Conservation (phyloP, 768 basidiomycete genomes). For the Agrocybe chaxingu region DNA sequence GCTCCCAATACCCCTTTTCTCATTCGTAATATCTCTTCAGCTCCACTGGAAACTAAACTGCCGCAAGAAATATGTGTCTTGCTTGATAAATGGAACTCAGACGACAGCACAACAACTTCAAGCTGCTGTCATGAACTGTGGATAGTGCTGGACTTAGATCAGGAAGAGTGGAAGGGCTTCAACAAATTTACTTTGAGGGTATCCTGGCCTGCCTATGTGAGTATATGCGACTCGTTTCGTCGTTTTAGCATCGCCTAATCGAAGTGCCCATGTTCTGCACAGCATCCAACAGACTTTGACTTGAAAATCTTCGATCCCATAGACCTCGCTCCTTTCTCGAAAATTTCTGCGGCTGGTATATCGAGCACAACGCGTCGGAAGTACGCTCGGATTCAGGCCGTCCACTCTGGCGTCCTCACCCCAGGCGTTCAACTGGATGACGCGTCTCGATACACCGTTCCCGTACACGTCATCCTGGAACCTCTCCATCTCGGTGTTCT, state of each 20-base stretch:
- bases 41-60: constrained; percentile 31
- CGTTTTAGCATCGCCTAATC: background rate
- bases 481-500: constrained; percentile 58
- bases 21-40: constrained; percentile 35
- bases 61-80: constrained; percentile 13
- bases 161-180: constrained; percentile 35
- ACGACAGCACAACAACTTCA: background rate
- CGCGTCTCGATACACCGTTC: constrained; percentile 29
- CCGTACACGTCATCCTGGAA: constrained; percentile 55
- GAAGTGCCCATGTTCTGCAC: background rate
- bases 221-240: constrained; percentile 12
- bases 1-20: constrained; percentile 24
- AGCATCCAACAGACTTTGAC: constrained; percentile 27
- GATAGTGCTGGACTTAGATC: constrained; percentile 44
- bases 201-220: constrained; percentile 56
- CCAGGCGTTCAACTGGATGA: constrained; percentile 26
- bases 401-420: constrained; percentile 49
- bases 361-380: constrained; percentile 32
- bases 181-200: constrained; percentile 47
- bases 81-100: constrained; percentile 21
- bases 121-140: constrained; percentile 43
- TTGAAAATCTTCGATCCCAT: constrained; percentile 29
- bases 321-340: constrained; percentile 17
- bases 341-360: constrained; percentile 3
- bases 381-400: constrained; percentile 57